These are phyloP conservation scores for Anisodus acutangulus DNA, from an alignment of 257 asterid species.

Conservation along the genomic window DNA sequence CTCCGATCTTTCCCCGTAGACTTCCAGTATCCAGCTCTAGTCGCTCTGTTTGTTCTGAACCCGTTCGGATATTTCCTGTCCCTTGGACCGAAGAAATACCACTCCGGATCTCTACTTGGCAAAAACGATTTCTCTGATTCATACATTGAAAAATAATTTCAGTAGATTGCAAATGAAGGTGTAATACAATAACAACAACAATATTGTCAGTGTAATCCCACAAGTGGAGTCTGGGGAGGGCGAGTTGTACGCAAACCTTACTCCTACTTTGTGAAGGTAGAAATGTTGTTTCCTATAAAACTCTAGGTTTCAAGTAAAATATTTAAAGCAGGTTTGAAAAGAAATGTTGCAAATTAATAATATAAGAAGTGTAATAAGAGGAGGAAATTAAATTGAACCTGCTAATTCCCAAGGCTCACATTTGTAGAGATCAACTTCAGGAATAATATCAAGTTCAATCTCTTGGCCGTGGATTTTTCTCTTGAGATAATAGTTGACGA, in stretches of 20 bases:
- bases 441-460: constrained; percentile 90
- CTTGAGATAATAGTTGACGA: constrained; percentile 89
- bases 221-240: no score
- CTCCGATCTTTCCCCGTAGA: constrained; percentile 92
- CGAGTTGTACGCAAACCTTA: no score
- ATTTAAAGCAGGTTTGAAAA: no score
- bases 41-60: constrained; percentile 87
- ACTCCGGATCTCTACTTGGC: constrained; percentile 95
- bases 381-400: constrained; percentile 46
- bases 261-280: no score
- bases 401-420: constrained; percentile 98
- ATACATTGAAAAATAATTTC: not conserved
- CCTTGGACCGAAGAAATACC: constrained; percentile 97
- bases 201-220: no score
- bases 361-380: not conserved
- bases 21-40: constrained; percentile 95
- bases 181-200: no score
- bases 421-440: constrained; percentile 97
- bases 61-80: constrained; percentile 97
- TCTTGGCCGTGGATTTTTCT: constrained; percentile 82
- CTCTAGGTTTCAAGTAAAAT: no score
- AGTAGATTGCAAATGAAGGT: not conserved
- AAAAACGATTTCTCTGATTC: constrained; percentile 78
- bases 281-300: no score
- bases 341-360: not conserved